phyloP scores from a whole-genome alignment of 176 grass and related monocot species.

The Oryza nivara region DNA sequence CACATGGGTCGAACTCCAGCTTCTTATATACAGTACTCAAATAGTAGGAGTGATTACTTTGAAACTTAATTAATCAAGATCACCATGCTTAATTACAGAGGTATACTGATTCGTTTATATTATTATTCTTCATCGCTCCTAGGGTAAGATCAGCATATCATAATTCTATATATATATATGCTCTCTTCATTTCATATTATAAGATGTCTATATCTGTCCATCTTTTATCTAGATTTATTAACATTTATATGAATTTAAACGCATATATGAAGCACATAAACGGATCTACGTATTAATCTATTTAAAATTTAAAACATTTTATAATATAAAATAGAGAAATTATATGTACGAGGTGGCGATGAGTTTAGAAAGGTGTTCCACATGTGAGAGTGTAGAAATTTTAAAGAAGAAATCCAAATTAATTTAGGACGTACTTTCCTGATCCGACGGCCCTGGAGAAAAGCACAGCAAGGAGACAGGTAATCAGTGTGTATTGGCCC shows the following conservation, averaged over 20 bases:
- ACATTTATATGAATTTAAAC: too few species aligned
- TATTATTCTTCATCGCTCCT: not conserved
- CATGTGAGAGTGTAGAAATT: not conserved
- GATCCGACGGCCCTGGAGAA: not conserved
- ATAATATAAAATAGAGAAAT: too few species aligned
- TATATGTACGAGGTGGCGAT: not conserved
- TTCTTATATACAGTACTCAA: not conserved
- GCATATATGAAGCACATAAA: too few species aligned
- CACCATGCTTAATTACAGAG: not conserved
- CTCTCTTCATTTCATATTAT: too few species aligned
- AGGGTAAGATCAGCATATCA: not conserved
- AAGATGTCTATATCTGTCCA: too few species aligned
- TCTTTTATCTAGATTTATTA: too few species aligned
- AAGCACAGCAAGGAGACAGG: not conserved
- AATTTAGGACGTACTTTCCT: not conserved
- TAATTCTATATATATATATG: not conserved
- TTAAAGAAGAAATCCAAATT: not conserved
- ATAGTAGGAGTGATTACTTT: not conserved
- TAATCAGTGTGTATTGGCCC: not conserved
- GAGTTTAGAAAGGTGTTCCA: not conserved
- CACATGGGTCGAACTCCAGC: not conserved
- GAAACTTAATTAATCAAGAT: not conserved
- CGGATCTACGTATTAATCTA: too few species aligned
- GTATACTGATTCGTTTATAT: not conserved
- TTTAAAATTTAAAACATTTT: too few species aligned